Conservation (phyloP, 768 basidiomycete genomes). For the Botryobasidium botryosum region DNA sequence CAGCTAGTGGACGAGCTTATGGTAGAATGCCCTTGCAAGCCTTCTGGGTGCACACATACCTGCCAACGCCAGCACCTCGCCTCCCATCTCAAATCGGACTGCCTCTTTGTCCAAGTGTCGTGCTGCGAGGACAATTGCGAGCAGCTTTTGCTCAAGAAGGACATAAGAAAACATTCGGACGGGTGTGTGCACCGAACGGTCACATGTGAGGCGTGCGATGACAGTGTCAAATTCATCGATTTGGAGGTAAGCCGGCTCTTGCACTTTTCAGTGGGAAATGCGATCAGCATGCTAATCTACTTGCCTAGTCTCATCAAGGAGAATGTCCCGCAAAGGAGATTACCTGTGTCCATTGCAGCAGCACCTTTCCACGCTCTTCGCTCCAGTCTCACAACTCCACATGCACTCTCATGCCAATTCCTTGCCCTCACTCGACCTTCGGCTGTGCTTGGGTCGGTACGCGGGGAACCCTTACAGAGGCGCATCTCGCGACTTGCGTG, state of each 20-base stretch:
- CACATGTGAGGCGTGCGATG: conserved; percentile 26
- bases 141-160: conserved; percentile 29
- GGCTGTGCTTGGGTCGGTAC: conserved; percentile 42
- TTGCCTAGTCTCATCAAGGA: conserved; percentile 23
- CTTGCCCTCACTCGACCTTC: conserved; percentile 30
- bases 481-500: conserved; percentile 31
- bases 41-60: conserved; percentile 41
- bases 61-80: conserved; percentile 52
- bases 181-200: conserved; percentile 21
- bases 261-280: neutral
- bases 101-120: conserved; percentile 35
- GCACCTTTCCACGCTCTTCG: conserved; percentile 22
- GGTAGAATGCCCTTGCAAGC: conserved; percentile 50
- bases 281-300: neutral
- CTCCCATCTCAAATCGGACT: conserved; percentile 43
- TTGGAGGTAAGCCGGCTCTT: conserved; percentile 22
- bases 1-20: conserved; percentile 72
- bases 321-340: conserved; percentile 24
- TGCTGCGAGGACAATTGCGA: conserved; percentile 35
- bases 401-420: conserved; percentile 26
- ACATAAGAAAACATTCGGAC: conserved; percentile 27
- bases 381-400: conserved; percentile 21
- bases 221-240: conserved; percentile 21
- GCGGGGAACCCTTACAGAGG: conserved; percentile 20
- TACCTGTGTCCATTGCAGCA: conserved; percentile 27